Evolutionary conservation across 495 filamentous ascomycete species (phyloP).

Genomic region (Trichoderma orchidacearum): DNA sequence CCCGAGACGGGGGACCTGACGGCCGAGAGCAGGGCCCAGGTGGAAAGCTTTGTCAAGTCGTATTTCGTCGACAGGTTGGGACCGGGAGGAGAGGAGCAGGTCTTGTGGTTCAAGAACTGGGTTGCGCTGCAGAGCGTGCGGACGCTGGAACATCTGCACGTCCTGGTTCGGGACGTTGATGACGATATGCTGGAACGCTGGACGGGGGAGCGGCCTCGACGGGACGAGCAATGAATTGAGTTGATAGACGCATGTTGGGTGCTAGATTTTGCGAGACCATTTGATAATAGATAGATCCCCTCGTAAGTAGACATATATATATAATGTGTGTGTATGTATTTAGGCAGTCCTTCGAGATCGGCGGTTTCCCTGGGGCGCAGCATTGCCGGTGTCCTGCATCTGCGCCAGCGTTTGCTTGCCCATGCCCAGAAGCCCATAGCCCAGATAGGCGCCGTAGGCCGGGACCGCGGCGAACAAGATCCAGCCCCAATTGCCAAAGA

Average conservation of each 20-base stretch:
- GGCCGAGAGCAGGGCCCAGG: constrained; percentile 42
- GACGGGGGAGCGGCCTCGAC: constrained; percentile 30
- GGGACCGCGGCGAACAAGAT: constrained; percentile 60
- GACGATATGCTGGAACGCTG: constrained; percentile 47
- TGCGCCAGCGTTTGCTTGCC: constrained; percentile 49
- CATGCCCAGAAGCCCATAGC: constrained; percentile 51
- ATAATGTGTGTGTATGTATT: too few species aligned
- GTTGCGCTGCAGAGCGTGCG: constrained; percentile 75
- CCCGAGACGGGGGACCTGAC: constrained; percentile 59
- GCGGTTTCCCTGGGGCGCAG: constrained; percentile 9
- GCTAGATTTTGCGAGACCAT: background rate
- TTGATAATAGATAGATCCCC: too few species aligned
- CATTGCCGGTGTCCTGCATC: constrained; percentile 18
- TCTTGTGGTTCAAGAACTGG: constrained; percentile 95
- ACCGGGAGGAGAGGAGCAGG: constrained; percentile 35
- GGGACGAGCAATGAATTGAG: constrained; percentile 9
- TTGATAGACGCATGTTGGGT: background rate
- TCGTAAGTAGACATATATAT: too few species aligned
- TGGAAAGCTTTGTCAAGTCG: constrained; percentile 52
- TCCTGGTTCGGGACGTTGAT: constrained; percentile 49
- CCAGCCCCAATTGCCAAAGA: constrained; percentile 69
- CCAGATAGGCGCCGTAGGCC: constrained; percentile 53
- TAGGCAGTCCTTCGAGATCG: constrained; percentile 1
- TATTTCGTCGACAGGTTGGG: constrained; percentile 51
- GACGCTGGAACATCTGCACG: constrained; percentile 53